Evolutionary conservation across 164 flowering plant species (phyloP).

Genomic region (Vitis labrusca): DNA sequence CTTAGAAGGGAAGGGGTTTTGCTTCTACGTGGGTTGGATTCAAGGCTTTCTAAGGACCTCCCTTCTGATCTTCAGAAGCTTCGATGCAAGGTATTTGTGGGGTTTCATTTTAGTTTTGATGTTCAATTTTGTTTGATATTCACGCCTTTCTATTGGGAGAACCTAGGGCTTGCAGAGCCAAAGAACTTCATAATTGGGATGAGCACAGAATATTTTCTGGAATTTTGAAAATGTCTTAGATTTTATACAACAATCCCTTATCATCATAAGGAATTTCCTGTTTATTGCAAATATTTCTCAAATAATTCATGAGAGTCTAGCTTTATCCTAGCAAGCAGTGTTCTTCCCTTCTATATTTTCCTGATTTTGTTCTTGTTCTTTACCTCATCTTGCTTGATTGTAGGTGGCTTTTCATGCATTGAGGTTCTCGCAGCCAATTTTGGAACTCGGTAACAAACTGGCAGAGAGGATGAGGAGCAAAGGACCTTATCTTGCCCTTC

Average conservation of each 20-base stretch:
- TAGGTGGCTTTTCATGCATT: constrained; percentile 95
- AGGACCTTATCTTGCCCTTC: constrained; percentile 94
- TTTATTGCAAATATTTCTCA: too few relatives aligned
- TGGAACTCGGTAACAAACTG: constrained; percentile 80
- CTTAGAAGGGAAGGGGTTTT: constrained; percentile 80
- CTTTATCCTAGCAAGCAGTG: neutral
- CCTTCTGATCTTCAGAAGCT: constrained; percentile 96
- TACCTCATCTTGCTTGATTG: constrained; percentile 6
- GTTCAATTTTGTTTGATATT: neutral
- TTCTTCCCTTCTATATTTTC: neutral
- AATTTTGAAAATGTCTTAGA: too few relatives aligned
- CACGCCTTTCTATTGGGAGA: too few relatives aligned
- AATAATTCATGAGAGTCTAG: neutral
- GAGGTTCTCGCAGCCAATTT: constrained; percentile 70
- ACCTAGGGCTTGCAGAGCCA: too few relatives aligned
- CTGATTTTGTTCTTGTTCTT: neutral
- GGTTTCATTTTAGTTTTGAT: neutral
- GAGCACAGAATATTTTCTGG: too few relatives aligned
- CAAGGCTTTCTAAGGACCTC: constrained; percentile 92
- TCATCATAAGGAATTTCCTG: too few relatives aligned
- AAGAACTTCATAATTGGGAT: too few relatives aligned
- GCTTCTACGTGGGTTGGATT: constrained; percentile 87
- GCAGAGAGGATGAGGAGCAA: constrained; percentile 82
- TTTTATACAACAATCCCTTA: too few relatives aligned
- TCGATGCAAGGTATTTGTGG: constrained; percentile 79